A percentile compares a stretch with the other conserved stretches of the same genome.
These are phyloP conservation scores for Nectriaceae sp. DNA, from an alignment of 2,329 filamentous ascomycete genomes.

Conservation along the genomic window DNA sequence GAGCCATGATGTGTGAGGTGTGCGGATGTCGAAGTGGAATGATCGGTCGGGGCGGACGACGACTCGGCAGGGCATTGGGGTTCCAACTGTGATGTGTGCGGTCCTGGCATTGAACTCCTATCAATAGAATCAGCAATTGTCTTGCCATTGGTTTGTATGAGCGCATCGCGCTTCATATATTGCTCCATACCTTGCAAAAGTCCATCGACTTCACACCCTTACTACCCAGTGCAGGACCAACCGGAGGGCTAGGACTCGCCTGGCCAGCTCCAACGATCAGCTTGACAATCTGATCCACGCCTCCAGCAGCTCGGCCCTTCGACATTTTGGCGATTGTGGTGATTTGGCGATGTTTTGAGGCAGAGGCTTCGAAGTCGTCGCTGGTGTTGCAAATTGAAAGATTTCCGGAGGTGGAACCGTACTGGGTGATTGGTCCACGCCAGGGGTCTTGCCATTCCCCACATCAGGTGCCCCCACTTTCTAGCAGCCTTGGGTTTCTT, in stretches of 20 bases:
- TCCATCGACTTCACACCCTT: constrained; percentile 99
- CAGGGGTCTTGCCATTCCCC: constrained; percentile 15
- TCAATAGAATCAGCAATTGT: constrained; percentile 15
- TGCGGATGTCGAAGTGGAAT: constrained; percentile 91
- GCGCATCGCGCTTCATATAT: too few species aligned
- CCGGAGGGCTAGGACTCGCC: constrained; percentile 90
- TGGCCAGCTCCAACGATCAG: constrained; percentile 96
- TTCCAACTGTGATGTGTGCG: constrained; percentile 77
- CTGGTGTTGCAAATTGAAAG: constrained; percentile 25
- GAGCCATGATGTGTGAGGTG: constrained; percentile 90
- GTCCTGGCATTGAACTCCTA: constrained; percentile 98
- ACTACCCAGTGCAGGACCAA: constrained; percentile 92
- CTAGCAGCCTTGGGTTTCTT: constrained; percentile 1
- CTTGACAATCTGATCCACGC: constrained; percentile 80
- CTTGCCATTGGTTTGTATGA: too few species aligned
- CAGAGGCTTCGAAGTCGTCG: constrained; percentile 2
- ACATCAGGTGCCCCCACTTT: constrained; percentile 19
- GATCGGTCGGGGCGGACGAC: constrained; percentile 90
- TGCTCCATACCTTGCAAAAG: constrained; percentile 82
- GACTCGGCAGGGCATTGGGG: constrained; percentile 86
- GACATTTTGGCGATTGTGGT: constrained; percentile 48
- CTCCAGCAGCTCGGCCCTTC: constrained; percentile 45
- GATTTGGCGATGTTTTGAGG: constrained; percentile 11
- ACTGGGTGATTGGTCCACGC: constrained; percentile 24
- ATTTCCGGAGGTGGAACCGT: constrained; percentile 23